Conservation (phyloP, 1,284 basidiomycete species). For the Grifola frondosa region DNA sequence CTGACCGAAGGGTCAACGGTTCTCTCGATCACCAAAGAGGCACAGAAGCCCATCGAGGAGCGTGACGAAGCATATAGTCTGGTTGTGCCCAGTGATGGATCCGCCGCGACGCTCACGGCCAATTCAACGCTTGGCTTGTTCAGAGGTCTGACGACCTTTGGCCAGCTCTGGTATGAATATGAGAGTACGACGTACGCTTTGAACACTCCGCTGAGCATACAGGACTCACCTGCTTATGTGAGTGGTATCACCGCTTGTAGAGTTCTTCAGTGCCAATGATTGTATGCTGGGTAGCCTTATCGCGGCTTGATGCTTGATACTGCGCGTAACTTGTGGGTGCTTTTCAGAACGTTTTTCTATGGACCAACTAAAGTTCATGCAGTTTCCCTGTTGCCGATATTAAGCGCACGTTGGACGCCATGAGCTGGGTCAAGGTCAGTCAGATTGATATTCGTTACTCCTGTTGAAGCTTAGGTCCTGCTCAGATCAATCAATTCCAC, state of each 20-base stretch:
- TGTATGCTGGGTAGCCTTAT: conserved; percentile 49
- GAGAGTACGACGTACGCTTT: conserved; percentile 52
- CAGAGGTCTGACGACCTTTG: conserved; percentile 82
- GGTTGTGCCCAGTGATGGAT: conserved; percentile 59
- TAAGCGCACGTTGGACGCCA: conserved; percentile 75
- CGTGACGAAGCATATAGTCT: conserved; percentile 72
- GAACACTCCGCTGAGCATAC: conserved; percentile 58
- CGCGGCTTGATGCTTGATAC: conserved; percentile 87
- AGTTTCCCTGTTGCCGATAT: conserved; percentile 72
- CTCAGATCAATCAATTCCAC: conserved; percentile 70
- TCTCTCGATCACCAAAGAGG: conserved; percentile 52
- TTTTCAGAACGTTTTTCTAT: conserved; percentile 1
- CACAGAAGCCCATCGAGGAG: conserved; percentile 48
- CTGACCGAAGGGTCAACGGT: conserved; percentile 36
- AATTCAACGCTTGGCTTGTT: conserved; percentile 76
- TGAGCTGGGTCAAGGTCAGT: conserved; percentile 83
- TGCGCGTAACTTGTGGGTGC: conserved; percentile 54
- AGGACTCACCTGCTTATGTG: conserved; percentile 68
- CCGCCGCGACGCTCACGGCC: conserved; percentile 59
- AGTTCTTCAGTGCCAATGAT: background rate
- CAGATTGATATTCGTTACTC: background rate
- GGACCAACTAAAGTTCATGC: conserved; percentile 1
- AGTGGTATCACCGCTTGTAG: conserved; percentile 7
- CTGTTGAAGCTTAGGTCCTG: conserved; percentile 5
- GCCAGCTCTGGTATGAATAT: conserved; percentile 71